phyloP scores from a whole-genome alignment of 495 filamentous ascomycete species.

The Aspergillus leporis region DNA sequence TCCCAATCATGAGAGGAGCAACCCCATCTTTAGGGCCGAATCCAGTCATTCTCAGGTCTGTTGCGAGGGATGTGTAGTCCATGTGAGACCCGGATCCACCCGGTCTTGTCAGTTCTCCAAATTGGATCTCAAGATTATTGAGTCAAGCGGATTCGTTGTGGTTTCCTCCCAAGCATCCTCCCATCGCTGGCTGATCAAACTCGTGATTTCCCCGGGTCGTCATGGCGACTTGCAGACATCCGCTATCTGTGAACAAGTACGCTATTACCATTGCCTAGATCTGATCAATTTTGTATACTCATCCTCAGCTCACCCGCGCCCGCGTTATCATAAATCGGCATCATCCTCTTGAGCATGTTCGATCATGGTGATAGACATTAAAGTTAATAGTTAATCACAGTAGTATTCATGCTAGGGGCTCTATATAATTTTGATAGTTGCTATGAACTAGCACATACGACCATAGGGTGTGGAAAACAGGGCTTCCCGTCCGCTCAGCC shows the following conservation, averaged over 20 bases:
- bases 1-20: background rate
- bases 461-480: too few species aligned
- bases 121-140: background rate
- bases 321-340: too few species aligned
- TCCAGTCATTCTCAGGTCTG: background rate
- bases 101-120: background rate
- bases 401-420: too few species aligned
- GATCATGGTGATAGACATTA: too few species aligned
- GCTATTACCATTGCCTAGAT: too few species aligned
- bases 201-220: background rate
- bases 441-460: too few species aligned
- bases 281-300: too few species aligned
- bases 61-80: background rate
- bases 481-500: too few species aligned
- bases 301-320: too few species aligned
- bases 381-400: too few species aligned
- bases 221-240: background rate
- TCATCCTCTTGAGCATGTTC: too few species aligned
- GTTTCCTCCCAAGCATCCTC: background rate
- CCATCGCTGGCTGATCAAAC: background rate
- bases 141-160: background rate
- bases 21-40: background rate
- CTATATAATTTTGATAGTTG: too few species aligned
- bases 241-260: slow-evolving; percentile 2
- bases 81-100: background rate